Conservation (phyloP, 164 flowering plant genomes). For the Nymphaea thermarum region DNA sequence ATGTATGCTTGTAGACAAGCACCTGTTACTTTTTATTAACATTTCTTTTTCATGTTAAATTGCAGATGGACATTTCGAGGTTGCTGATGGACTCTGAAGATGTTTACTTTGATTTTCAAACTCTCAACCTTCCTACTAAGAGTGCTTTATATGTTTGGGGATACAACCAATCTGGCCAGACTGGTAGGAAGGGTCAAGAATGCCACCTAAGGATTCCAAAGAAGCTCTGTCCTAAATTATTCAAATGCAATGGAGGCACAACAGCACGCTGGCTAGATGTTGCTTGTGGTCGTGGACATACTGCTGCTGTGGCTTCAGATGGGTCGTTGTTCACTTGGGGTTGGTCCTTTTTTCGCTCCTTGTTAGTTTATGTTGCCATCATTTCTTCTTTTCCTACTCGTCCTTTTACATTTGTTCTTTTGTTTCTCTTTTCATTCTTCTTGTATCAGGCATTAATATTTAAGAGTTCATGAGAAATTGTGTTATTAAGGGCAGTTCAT, state of each 20-base stretch:
- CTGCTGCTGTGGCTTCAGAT: conserved; percentile 80
- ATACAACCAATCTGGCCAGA: conserved; percentile 87
- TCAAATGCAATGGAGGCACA: conserved; percentile 60
- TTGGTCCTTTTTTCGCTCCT: conserved; percentile 6
- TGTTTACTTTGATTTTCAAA: conserved; percentile 32
- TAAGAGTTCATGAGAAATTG: too few species aligned
- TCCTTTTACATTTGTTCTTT: too few species aligned
- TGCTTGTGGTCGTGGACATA: conserved; percentile 93
- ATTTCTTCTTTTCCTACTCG: too few species aligned
- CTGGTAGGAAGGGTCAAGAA: conserved; percentile 66
- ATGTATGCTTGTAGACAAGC: too few species aligned
- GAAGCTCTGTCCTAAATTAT: conserved; percentile 68
- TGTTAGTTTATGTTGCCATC: too few species aligned
- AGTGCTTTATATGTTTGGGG: conserved; percentile 99
- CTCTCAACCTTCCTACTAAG: conserved; percentile 44
- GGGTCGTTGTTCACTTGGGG: conserved; percentile 98
- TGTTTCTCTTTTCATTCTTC: too few species aligned
- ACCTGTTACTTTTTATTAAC: too few species aligned
- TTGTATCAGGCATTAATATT: too few species aligned
- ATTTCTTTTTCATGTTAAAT: too few species aligned
- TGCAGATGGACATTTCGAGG: background rate
- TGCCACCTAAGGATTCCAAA: conserved; percentile 70
- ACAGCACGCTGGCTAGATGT: conserved; percentile 72
- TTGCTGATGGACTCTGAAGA: conserved; percentile 46
- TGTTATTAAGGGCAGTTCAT: too few species aligned